Evolutionary conservation across 805 yeast genomes (phyloP), one percentile per base, ranked within the genome.

Genomic region (Metschnikowia noctiluminum): DNA sequence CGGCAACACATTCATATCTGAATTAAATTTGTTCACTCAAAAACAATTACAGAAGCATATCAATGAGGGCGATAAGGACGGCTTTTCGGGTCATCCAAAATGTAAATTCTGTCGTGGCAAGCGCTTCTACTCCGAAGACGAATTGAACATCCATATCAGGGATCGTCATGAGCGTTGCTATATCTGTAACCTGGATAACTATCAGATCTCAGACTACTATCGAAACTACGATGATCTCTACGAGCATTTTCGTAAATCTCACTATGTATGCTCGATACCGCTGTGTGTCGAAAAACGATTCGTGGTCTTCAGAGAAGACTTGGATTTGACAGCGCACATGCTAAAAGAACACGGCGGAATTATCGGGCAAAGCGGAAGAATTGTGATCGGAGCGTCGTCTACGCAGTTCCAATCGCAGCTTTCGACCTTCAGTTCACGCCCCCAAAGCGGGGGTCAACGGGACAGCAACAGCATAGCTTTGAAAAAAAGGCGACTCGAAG

Each of bases 321-420:
- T 90, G 47, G 97, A 90, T 57, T 73, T 94, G 46, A 85, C 87
- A 46, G 91, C 95, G 1, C 99, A 94, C 66, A 84, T 89, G 82
- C 67, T 89, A 41, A 80, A 82, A 54, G 92, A 86, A 57, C 99
- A 94, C 65, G 82, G 87, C 2, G 78, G 79, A 6, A 55, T 84
- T 2, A 68, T 76, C 38, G 65, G 66, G 8, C 82, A 80, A 12
- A 71, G 68, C 28, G 74, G 74, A 40, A 66, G 69, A 41, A 62
- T 73, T 12, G 63, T 78, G 4, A 59, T 70, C 46, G 77, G 79
- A 2, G 60, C 69, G 11, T 51, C 66, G 40, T 63, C 66, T 7
- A 53, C 66, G 46, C 72, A 73, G 27, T 81, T 76, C 56, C 82
- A 77, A 44, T 79, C 85, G 6, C 89, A 83, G 55, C 65, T 87